Base-by-base conservation (phyloP, 1,139 yeast species). In the Yamadazyma diddensiae region DNA sequence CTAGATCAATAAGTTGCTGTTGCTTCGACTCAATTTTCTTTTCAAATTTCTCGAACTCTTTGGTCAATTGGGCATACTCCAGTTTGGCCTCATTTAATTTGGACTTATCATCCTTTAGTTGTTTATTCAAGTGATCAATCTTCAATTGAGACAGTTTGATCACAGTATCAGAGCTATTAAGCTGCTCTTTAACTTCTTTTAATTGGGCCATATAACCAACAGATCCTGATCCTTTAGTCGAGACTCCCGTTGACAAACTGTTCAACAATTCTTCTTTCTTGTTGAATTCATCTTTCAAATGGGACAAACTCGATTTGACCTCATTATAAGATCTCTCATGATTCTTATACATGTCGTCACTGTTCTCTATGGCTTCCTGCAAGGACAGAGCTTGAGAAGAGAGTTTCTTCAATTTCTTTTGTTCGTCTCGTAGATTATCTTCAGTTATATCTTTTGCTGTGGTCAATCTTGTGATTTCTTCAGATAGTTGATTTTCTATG, bases 201-300 rank as follows among this genome's bases (percentile, higher is more conserved):
- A 88, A 61, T 48, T 88, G 95, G 3, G 81, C 73, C 36, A 75
- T 68, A 53, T 87, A 92, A 10, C 97, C 97, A 21, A 88, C 82
- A 40, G 84, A 85, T 0, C 80, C 47, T 24, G 65, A 70, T 31
- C 95, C 97, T 36, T 79, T 81, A 0, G 95, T 76, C 0, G 97
- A 84, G 10, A 92, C 80, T 47, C 98, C 98, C 0, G 97, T 90
- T 1, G 92, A 80, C 25, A 94, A 66, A 0, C 95, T 80, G 4
- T 94, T 81, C 11, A 87, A 61, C 14, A 90, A 66, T 42, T 90
- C 97, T 49, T 87, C 94, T 45, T 84, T 85, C 40, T 68, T 73
- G 21, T 68, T 65, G 38, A 73, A 69, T n/a, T 69, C 67, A 5
- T 63, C 64, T 40, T 77, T 79, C 36, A 78, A 49, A 3, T 54